These are phyloP conservation scores for Pseudogymnoascus sp. DNA, from an alignment of 2,329 filamentous ascomycete species.

Conservation along the genomic window DNA sequence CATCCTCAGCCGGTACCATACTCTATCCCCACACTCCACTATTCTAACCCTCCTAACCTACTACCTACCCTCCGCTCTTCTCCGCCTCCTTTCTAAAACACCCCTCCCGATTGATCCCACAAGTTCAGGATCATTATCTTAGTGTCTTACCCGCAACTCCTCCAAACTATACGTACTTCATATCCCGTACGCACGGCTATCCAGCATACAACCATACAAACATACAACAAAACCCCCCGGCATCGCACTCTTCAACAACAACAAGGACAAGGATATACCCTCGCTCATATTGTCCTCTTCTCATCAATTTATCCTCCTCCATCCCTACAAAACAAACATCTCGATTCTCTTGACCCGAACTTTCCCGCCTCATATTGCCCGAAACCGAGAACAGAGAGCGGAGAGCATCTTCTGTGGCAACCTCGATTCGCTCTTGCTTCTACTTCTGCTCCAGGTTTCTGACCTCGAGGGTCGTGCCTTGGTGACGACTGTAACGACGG, in stretches of 20 bases:
- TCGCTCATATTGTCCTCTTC: background rate
- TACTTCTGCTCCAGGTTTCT: background rate
- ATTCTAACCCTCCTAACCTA: background rate
- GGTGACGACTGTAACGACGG: background rate
- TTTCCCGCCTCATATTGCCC: background rate
- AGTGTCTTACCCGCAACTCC: background rate
- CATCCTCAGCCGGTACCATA: background rate
- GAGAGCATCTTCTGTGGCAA: background rate
- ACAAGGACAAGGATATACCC: background rate
- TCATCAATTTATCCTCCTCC: background rate
- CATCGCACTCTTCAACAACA: no score
- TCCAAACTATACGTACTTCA: no score
- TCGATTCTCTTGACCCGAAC: background rate
- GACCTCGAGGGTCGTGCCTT: background rate
- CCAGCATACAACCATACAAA: no score
- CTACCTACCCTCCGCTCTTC: background rate
- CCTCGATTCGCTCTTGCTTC: background rate
- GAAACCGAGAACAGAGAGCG: background rate
- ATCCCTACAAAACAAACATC: background rate
- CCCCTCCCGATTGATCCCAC: background rate
- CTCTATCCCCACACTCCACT: background rate
- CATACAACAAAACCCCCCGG: no score
- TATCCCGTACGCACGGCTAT: no score
- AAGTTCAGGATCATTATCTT: background rate
- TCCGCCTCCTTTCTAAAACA: background rate